Evolutionary conservation across 169 alveolate genomes (phyloP).

Genomic region (Cryptosporidium felis): DNA sequence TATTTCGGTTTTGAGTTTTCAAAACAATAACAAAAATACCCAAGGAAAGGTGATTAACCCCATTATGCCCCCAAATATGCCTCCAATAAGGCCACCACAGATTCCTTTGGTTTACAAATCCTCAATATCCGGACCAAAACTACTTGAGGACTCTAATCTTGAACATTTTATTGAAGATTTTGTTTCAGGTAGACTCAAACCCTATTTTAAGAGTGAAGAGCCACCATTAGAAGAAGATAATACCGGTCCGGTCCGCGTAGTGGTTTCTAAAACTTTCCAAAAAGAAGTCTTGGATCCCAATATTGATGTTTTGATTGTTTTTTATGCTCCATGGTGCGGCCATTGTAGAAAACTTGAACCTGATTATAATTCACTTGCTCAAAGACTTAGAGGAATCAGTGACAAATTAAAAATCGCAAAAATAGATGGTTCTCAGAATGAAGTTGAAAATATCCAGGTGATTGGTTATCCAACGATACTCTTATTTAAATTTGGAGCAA

Average conservation of each 20-base stretch:
- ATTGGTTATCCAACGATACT: slow-evolving; percentile 76
- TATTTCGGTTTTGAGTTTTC: slow-evolving; percentile 32
- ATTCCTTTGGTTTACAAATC: slow-evolving; percentile 48
- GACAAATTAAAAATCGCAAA: slow-evolving; percentile 65
- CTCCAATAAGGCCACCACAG: slow-evolving; percentile 44
- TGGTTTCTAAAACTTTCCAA: slow-evolving; percentile 61
- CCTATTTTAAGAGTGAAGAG: slow-evolving; percentile 66
- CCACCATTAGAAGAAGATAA: slow-evolving; percentile 67
- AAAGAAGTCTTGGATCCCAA: slow-evolving; percentile 35
- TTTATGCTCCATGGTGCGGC: slow-evolving; percentile 90
- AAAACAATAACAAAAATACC: neutral
- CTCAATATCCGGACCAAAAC: neutral
- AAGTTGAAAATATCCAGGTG: slow-evolving; percentile 68
- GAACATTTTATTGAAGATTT: slow-evolving; percentile 54
- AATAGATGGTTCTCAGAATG: slow-evolving; percentile 73
- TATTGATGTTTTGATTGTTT: slow-evolving; percentile 80
- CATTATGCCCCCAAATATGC: slow-evolving; percentile 12
- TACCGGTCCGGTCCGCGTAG: slow-evolving; percentile 55
- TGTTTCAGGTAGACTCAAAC: slow-evolving; percentile 51
- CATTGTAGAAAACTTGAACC: slow-evolving; percentile 87
- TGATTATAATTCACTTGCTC: slow-evolving; percentile 77
- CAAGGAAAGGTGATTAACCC: neutral
- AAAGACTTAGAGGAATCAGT: slow-evolving; percentile 43
- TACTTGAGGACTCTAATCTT: slow-evolving; percentile 14
- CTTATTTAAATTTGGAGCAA: slow-evolving; percentile 55